These are phyloP conservation scores for Ustilago shanxiensis DNA, from an alignment of 1,284 basidiomycete species.

Conservation along the genomic window DNA sequence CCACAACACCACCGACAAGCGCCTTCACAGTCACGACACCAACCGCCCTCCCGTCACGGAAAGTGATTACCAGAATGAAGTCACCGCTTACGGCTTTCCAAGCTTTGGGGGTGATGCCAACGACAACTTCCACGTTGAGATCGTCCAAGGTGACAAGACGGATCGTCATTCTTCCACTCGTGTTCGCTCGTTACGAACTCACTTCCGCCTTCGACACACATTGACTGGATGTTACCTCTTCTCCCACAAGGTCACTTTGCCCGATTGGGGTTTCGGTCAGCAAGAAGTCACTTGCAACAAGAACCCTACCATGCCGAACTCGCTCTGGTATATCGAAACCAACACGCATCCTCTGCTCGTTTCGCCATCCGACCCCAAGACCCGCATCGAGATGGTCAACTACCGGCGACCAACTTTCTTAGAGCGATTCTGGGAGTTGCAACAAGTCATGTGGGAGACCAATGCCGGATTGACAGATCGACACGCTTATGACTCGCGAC, in stretches of 20 bases:
- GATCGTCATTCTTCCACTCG: conserved; percentile 73
- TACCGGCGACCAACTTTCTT: conserved; percentile 88
- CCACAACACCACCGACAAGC: conserved; percentile 84
- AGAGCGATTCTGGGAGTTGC: conserved; percentile 89
- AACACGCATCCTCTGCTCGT: conserved; percentile 76
- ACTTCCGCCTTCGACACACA: conserved; percentile 86
- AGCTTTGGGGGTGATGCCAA: conserved; percentile 89
- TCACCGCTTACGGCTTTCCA: conserved; percentile 90
- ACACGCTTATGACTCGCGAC: conserved; percentile 93
- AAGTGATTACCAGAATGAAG: conserved; percentile 99
- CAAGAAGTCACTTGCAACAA: conserved; percentile 98
- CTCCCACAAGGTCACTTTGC: conserved; percentile 96
- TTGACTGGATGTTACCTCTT: conserved; percentile 95
- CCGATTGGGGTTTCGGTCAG: conserved; percentile 97
- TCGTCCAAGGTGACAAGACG: conserved; percentile 76
- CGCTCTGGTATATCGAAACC: conserved; percentile 95
- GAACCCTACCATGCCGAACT: conserved; percentile 89
- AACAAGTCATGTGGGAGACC: conserved; percentile 97
- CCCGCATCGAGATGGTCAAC: conserved; percentile 73
- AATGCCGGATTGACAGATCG: conserved; percentile 94
- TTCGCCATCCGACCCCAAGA: conserved; percentile 23
- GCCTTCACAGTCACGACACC: conserved; percentile 92
- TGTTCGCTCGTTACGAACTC: conserved; percentile 83
- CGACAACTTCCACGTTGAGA: conserved; percentile 95
- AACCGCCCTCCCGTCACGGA: conserved; percentile 92